phyloP scores from a whole-genome alignment of 2,329 filamentous ascomycete species.

The Xylaria sp. region DNA sequence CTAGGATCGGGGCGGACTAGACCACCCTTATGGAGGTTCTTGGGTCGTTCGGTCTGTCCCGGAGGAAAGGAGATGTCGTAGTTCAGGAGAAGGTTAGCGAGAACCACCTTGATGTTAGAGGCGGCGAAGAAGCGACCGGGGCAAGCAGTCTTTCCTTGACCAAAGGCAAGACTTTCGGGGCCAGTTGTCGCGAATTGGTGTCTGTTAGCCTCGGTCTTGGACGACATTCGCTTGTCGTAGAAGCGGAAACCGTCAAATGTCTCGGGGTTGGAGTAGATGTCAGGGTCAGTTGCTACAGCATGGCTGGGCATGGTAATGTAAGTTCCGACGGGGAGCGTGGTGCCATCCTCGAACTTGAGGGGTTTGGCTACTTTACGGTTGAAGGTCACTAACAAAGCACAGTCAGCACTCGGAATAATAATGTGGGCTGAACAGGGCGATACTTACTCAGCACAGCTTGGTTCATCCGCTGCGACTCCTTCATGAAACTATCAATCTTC shows the following conservation, averaged over 20 bases:
- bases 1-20: conserved; percentile 38
- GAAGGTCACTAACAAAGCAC: conserved; percentile 35
- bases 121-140: conserved; percentile 40
- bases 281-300: conserved; percentile 36
- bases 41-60: conserved; percentile 38
- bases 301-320: conserved; percentile 40
- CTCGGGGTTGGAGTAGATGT: conserved; percentile 40
- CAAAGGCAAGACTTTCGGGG: conserved; percentile 38
- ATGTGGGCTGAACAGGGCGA: background rate
- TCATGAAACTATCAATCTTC: conserved; percentile 41
- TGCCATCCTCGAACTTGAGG: conserved; percentile 38
- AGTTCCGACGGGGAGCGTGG: conserved; percentile 34
- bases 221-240: conserved; percentile 39
- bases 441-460: conserved; percentile 40
- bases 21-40: conserved; percentile 40
- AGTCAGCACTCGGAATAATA: conserved; percentile 22
- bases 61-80: conserved; percentile 39
- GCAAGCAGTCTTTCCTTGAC: conserved; percentile 40
- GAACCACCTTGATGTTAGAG: conserved; percentile 39
- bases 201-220: conserved; percentile 38
- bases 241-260: conserved; percentile 39
- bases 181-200: conserved; percentile 40
- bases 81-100: conserved; percentile 36
- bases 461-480: conserved; percentile 42
- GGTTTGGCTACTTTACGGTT: conserved; percentile 35